These are phyloP conservation scores for Alternaria sp. DNA, from an alignment of 2,329 filamentous ascomycete genomes.

Conservation along the genomic window DNA sequence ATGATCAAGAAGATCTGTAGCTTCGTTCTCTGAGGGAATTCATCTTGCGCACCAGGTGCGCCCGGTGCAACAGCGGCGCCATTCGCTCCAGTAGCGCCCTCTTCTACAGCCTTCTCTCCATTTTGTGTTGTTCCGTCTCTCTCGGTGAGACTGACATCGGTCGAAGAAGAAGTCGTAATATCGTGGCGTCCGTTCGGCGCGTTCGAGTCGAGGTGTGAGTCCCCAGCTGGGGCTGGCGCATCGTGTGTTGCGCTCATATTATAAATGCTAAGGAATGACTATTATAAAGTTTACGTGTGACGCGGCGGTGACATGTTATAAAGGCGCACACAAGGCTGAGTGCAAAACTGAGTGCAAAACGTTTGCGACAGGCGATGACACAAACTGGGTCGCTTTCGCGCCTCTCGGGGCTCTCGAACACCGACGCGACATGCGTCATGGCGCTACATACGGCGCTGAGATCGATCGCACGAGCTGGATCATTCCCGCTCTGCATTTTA, in stretches of 20 bases:
- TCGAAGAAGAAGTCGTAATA: constrained; percentile 25
- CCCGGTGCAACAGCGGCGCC: constrained; percentile 15
- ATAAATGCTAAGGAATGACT: neutral
- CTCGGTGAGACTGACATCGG: constrained; percentile 18
- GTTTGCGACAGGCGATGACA: neutral
- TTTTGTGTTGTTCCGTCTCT: constrained; percentile 10
- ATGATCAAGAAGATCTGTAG: constrained; percentile 58
- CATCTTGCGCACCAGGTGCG: constrained; percentile 24
- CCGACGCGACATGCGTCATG: constrained; percentile 9
- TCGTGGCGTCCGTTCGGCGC: constrained; percentile 19
- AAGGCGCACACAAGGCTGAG: neutral
- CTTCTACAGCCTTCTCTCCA: constrained; percentile 1
- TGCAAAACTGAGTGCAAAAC: neutral
- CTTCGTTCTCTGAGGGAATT: constrained; percentile 43
- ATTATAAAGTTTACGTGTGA: neutral
- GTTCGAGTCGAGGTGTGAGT: neutral
- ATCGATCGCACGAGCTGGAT: constrained; percentile 10
- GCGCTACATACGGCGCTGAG: constrained; percentile 5
- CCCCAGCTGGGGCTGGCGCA: neutral
- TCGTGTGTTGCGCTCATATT: constrained; percentile 16
- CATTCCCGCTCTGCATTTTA: neutral
- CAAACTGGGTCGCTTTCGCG: constrained; percentile 1
- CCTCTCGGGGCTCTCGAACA: constrained; percentile 5
- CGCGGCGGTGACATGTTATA: constrained; percentile 6
- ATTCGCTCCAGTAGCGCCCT: constrained; percentile 5